phyloP scores from a whole-genome alignment of 306 rosid species.

The Comarum palustre region DNA sequence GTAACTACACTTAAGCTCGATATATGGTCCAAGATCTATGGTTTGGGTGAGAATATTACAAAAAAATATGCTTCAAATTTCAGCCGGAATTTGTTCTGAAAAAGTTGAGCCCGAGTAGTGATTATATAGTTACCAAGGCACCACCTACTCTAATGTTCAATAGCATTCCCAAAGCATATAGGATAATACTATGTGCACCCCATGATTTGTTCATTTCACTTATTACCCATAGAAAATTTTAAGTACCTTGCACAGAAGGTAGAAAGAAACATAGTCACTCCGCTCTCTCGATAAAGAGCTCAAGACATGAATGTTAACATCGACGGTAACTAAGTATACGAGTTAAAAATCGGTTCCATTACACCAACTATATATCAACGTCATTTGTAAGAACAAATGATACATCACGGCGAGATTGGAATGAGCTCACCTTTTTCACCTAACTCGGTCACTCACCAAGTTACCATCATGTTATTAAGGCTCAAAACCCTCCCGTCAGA shows the following conservation, averaged over 20 bases:
- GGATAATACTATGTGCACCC: background rate
- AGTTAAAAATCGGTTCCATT: background rate
- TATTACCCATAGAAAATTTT: background rate
- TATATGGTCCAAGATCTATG: conserved; percentile 32
- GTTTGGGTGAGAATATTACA: conserved; percentile 33
- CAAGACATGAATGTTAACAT: no score
- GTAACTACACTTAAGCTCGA: background rate
- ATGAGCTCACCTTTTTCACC: no score
- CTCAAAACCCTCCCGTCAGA: no score
- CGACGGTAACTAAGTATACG: no score
- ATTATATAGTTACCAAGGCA: background rate
- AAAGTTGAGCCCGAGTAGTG: conserved; percentile 19
- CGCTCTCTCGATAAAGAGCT: no score
- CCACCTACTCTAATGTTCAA: background rate
- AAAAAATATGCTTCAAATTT: conserved; percentile 24
- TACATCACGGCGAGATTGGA: no score
- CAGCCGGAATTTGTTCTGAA: conserved; percentile 28
- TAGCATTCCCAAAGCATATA: background rate
- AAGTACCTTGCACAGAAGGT: no score
- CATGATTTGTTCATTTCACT: background rate
- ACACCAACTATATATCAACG: background rate
- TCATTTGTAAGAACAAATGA: background rate
- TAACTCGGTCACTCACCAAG: background rate
- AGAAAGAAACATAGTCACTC: no score
- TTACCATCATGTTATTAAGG: no score